Evolutionary conservation across 2,329 filamentous ascomycete genomes (phyloP), one percentile per base, ranked within the genome.

Genomic region (Pseudopyricularia cyperi): DNA sequence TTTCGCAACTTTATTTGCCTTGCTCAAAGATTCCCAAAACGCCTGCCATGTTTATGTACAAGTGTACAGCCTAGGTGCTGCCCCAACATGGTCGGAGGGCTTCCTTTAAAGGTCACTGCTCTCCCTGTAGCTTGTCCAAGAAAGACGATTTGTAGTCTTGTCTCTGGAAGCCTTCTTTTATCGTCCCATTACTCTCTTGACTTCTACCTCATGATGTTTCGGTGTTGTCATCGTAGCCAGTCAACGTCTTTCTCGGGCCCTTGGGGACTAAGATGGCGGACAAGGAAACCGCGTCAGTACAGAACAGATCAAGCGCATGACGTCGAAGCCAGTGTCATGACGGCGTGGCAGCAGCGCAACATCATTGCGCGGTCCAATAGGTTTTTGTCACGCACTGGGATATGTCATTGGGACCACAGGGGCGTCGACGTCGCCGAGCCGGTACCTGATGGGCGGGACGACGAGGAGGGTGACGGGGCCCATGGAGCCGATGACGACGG

Each of bases 321-420:
- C 33, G 46, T 4, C 22, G 47, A 12, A 14, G 7, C 17, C 15
- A 7, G 7, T 22, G n/a, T n/a, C n/a, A n/a, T n/a, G n/a, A n/a
- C n/a, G n/a, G n/a, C n/a, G n/a, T n/a, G n/a, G n/a, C n/a, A n/a
- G n/a, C n/a, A n/a, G n/a, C n/a, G n/a, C n/a, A n/a, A n/a, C n/a
- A n/a, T n/a, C n/a, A n/a, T n/a, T n/a, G n/a, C n/a, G n/a, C n/a
- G 28, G 28, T 30, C 28, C 28, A 9, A 30, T 30, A 5, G 5
- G 28, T 50, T 17, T 37, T 3, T 5, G 30, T 4, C 4, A 79
- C 88, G 67, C 79, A 97, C 91, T 80, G 55, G 93, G 93, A 75
- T 97, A 98, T 65, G 89, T 94, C 68, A 90, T 71, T 32, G 93
- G 93, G 57, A 97, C 82, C 53, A 75, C 79, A 57, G 79, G 72